A percentile compares a stretch with the other conserved stretches of the same genome.
Conservation (phyloP, 164 flowering plant genomes). For the Annona squamosa region DNA sequence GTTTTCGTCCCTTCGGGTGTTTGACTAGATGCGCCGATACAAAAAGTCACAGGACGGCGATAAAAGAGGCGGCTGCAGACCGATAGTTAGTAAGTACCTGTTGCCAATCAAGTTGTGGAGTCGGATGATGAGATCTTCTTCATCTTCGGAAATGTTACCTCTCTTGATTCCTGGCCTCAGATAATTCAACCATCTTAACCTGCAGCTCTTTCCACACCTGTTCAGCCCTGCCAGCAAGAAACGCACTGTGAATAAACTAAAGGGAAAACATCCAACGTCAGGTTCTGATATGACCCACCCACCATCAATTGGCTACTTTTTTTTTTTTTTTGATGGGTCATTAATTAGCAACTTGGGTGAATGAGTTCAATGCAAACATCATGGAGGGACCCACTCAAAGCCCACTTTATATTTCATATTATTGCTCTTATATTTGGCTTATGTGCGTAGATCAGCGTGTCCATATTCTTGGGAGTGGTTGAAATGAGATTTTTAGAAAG, state of each 20-base stretch:
- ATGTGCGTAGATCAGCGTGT: too few relatives aligned
- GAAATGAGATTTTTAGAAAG: too few relatives aligned
- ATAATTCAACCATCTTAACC: constrained; percentile 16
- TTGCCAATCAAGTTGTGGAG: constrained; percentile 17
- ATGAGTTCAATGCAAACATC: too few relatives aligned
- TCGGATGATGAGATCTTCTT: constrained; percentile 13
- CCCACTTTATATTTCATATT: not conserved
- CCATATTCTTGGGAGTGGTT: too few relatives aligned
- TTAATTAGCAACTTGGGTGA: too few relatives aligned
- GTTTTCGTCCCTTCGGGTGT: not conserved
- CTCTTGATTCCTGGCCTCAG: constrained; percentile 15
- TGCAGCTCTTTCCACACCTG: constrained; percentile 17
- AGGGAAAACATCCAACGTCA: too few relatives aligned
- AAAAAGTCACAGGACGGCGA: not conserved
- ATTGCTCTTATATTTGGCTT: too few relatives aligned
- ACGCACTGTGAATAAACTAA: too few relatives aligned
- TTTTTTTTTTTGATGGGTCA: too few relatives aligned
- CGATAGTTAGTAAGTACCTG: constrained; percentile 3
- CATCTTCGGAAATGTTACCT: constrained; percentile 16
- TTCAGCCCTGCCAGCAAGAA: constrained; percentile 7
- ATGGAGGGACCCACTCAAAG: not conserved
- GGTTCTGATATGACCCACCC: too few relatives aligned
- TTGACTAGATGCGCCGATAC: not conserved
- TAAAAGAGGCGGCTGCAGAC: not conserved
- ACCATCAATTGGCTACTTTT: too few relatives aligned